These are phyloP conservation scores for Colletotrichum melonis DNA, from an alignment of 2,329 filamentous ascomycete genomes.

Conservation along the genomic window DNA sequence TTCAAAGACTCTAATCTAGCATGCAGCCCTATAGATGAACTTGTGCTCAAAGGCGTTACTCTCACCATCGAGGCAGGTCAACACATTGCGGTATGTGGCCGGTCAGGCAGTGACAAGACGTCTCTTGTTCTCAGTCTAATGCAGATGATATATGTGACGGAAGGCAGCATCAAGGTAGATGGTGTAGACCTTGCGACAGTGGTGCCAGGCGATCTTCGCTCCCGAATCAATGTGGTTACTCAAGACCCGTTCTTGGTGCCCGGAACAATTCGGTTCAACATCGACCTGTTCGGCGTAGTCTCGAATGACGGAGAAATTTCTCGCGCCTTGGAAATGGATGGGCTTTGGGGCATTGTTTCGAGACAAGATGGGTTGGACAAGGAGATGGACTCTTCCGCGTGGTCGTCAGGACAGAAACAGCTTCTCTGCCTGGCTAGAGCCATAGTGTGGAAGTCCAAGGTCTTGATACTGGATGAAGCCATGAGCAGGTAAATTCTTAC, in stretches of 20 bases:
- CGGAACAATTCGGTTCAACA: slow-evolving; percentile 11
- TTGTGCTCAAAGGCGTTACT: slow-evolving; percentile 8
- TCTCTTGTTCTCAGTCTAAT: slow-evolving; percentile 6
- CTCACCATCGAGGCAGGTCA: not conserved
- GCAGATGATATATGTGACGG: slow-evolving; percentile 9
- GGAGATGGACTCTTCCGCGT: slow-evolving; percentile 1
- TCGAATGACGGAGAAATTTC: not conserved
- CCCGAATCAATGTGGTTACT: slow-evolving; percentile 10
- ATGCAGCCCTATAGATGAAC: not conserved
- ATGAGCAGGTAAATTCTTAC: slow-evolving; percentile 11
- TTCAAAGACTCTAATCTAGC: not conserved
- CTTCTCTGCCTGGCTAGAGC: slow-evolving; percentile 21
- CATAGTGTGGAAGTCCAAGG: slow-evolving; percentile 2
- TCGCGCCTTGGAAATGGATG: not conserved
- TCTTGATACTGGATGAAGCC: slow-evolving; percentile 22
- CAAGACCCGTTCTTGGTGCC: slow-evolving; percentile 11
- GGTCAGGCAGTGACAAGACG: slow-evolving; percentile 25
- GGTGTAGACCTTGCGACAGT: not conserved
- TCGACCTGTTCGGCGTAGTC: not conserved
- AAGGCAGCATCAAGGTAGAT: slow-evolving; percentile 3
- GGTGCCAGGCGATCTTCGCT: not conserved
- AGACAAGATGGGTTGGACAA: not conserved
- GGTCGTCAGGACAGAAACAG: slow-evolving; percentile 24
- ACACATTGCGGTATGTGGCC: slow-evolving; percentile 17
- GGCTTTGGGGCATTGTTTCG: slow-evolving; percentile 1